Percentiles rank a stretch among this genome's conserved stretches.
Evolutionary conservation across 176 grass and related monocot species (phyloP).

Genomic region (Rhynchospora breviuscula): DNA sequence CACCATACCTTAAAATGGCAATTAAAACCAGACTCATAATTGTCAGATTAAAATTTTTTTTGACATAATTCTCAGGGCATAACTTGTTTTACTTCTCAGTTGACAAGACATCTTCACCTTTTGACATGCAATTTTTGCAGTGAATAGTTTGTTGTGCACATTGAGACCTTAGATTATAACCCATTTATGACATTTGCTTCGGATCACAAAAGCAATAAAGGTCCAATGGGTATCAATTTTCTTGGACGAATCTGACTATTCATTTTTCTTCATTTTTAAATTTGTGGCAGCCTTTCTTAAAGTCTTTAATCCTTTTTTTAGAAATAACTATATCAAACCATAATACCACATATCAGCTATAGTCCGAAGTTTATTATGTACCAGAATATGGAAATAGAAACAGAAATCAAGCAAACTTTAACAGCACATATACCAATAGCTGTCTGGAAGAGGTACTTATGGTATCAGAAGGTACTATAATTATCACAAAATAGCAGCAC

Average conservation of each 20-base stretch:
- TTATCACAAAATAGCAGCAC: neutral
- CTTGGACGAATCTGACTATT: neutral
- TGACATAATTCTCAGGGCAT: neutral
- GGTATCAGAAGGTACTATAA: neutral
- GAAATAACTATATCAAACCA: neutral
- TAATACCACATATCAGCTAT: neutral
- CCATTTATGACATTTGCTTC: neutral
- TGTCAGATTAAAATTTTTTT: constrained; percentile 12
- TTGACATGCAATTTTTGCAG: neutral
- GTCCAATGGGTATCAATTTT: neutral
- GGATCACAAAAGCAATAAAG: neutral
- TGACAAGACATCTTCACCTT: neutral
- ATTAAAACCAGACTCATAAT: neutral
- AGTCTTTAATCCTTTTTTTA: neutral
- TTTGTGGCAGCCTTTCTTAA: neutral
- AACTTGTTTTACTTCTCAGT: neutral
- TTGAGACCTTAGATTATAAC: neutral
- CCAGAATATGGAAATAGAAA: neutral
- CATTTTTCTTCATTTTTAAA: neutral
- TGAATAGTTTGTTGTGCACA: neutral
- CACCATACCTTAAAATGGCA: constrained; percentile 53
- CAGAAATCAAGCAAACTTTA: neutral
- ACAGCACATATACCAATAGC: neutral
- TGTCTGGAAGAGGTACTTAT: neutral
- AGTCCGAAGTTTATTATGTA: neutral